Evolutionary conservation across 2,329 filamentous ascomycete genomes (phyloP).

Genomic region (Aureobasidium mangrovei): DNA sequence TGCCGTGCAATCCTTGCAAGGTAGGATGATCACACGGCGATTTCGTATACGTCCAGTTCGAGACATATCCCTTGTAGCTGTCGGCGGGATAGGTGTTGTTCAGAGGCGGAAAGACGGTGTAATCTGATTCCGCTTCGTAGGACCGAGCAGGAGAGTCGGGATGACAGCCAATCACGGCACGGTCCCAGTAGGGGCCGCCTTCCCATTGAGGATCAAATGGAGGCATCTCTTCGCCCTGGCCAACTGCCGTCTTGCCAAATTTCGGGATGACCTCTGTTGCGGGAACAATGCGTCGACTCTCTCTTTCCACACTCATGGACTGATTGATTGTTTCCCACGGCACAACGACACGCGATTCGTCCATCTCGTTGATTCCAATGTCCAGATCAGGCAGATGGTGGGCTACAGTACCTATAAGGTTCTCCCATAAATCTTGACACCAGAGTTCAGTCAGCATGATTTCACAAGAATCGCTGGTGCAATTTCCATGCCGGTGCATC

Average conservation of each 20-base stretch:
- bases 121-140: constrained; percentile 28
- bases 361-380: constrained; percentile 42
- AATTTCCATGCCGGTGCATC: too few relatives aligned
- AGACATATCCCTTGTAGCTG: constrained; percentile 38
- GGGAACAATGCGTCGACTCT: constrained; percentile 24
- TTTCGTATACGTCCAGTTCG: constrained; percentile 38
- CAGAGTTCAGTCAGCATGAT: too few relatives aligned
- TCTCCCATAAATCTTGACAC: constrained; percentile 28
- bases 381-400: constrained; percentile 38
- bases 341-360: constrained; percentile 40
- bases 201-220: constrained; percentile 27
- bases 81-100: constrained; percentile 22
- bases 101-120: constrained; percentile 30
- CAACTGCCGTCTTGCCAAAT: constrained; percentile 21
- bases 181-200: constrained; percentile 34
- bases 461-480: too few relatives aligned
- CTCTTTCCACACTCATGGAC: constrained; percentile 29
- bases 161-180: constrained; percentile 34
- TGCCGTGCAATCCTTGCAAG: constrained; percentile 39
- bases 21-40: constrained; percentile 39
- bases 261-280: constrained; percentile 23
- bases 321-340: constrained; percentile 38
- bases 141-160: constrained; percentile 30
- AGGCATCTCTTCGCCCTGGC: constrained; percentile 22
- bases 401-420: constrained; percentile 32